Evolutionary conservation across 169 alveolate species (phyloP), one percentile per base, ranked within the genome.

Genomic region (Perkinsus chesapeaki): DNA sequence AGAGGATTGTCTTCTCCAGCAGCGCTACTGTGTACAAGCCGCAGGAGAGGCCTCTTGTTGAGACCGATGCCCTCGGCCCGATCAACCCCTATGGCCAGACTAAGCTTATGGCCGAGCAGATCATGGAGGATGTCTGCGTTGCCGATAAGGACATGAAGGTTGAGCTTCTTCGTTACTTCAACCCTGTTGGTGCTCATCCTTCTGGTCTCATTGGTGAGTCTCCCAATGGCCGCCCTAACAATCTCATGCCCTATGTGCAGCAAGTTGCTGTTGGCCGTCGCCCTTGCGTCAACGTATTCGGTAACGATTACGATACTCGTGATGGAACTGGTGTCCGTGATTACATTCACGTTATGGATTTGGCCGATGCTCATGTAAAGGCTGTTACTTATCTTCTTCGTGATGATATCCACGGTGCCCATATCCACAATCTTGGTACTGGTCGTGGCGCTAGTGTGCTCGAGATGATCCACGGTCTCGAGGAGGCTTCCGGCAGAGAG

Each of bases 301-400:
- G 99, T 0, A 95, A 95, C 92, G 99, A 98, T 95, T 98, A 73
- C 39, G 93, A 91, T 9, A 94, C 95, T 20, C 95, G 93, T 37
- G 99, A 98, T 94, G 99, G 99, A 3, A 97, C 99, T 60, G 98
- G 99, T 37, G 96, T 97, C 0, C 95, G 99, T 94, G 99, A 98
- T 94, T 98, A 97, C 94, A 97, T 98, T 93, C 99, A 98, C 93
- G 98, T 98, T 90, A 97, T 96, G 12, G 99, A 98, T 92, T 96
- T 98, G 73, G 99, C 99, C n/a, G 94, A 96, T 39, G 99, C 98
- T 12, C 99, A 98, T 95, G 95, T 98, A 47, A 95, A 96, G 39
- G 99, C 99, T 38, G 94, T 98, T 16, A 60, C 82, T 16, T 60
- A 60, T 34, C 82, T 60, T 12, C 82, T 60, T 1, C 82, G 82